phyloP scores from a whole-genome alignment of 23 red algal genomes.

The Gracilaria caudata region DNA sequence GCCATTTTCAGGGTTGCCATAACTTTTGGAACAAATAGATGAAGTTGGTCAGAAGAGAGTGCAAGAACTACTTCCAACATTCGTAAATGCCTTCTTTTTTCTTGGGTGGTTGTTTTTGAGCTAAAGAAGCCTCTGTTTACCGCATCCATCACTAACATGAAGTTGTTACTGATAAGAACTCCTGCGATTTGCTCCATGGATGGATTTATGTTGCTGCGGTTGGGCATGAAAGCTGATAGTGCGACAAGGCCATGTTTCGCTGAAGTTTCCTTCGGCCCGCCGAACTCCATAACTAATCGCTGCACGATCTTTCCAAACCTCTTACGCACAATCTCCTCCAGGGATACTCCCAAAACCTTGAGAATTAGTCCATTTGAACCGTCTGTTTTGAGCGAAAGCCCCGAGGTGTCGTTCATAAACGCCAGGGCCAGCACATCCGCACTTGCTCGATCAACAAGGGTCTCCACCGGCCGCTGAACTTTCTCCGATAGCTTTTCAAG shows the following conservation, averaged over 20 bases:
- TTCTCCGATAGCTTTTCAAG: constrained; percentile 30
- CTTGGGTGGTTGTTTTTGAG: constrained; percentile 42
- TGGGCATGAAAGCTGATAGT: constrained; percentile 16
- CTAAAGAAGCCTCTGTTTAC: constrained; percentile 83
- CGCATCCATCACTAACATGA: constrained; percentile 88
- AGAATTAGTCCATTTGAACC: constrained; percentile 18
- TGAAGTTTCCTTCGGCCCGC: constrained; percentile 32
- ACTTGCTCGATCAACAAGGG: constrained; percentile 38
- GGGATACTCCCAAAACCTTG: constrained; percentile 12
- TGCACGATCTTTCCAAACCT: constrained; percentile 64
- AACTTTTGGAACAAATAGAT: constrained; percentile 96
- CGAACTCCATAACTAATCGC: constrained; percentile 72
- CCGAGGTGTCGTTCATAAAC: constrained; percentile 19
- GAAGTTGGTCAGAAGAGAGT: constrained; percentile 60
- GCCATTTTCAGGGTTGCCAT: constrained; percentile 96
- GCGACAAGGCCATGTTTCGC: constrained; percentile 41
- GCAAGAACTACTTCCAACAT: constrained; percentile 69
- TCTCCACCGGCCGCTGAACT: constrained; percentile 7
- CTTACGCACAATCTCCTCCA: constrained; percentile 23
- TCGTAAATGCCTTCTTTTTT: constrained; percentile 44
- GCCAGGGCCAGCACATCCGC: constrained; percentile 44
- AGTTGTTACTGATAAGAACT: constrained; percentile 65
- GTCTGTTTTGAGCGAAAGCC: neutral
- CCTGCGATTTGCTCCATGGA: constrained; percentile 11
- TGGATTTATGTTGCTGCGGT: neutral